These are phyloP conservation scores for Iris macrosiphon DNA, from an alignment of 106 monocot genomes.

Conservation along the genomic window DNA sequence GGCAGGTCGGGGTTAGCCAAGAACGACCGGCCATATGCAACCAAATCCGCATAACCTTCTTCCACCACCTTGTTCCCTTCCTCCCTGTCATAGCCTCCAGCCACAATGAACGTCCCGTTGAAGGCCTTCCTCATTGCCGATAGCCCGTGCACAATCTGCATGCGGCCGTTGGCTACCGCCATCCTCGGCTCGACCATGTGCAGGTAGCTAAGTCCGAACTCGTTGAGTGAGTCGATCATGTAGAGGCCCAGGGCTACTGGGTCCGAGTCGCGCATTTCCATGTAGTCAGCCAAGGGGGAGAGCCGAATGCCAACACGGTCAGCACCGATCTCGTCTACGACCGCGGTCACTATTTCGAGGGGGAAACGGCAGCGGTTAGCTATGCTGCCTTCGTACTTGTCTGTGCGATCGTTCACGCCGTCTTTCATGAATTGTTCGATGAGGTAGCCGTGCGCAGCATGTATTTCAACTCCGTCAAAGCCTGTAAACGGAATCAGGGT, in stretches of 20 bases:
- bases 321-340: conserved; percentile 13
- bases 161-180: conserved; percentile 6
- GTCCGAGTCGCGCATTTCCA: conserved; percentile 9
- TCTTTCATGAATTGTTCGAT: conserved; percentile 26
- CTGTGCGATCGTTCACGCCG: conserved; percentile 10
- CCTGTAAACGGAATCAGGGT: neutral
- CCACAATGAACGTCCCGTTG: conserved; percentile 21
- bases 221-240: conserved; percentile 15
- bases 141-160: conserved; percentile 12
- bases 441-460: conserved; percentile 15
- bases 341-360: conserved; percentile 10
- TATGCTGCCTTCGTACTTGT: conserved; percentile 14
- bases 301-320: conserved; percentile 14
- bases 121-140: conserved; percentile 19
- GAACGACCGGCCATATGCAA: conserved; percentile 42
- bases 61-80: conserved; percentile 24
- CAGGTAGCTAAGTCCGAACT: conserved; percentile 10
- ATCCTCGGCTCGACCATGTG: conserved; percentile 20
- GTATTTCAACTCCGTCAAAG: conserved; percentile 21
- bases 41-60: conserved; percentile 27
- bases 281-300: conserved; percentile 13
- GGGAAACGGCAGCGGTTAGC: conserved; percentile 18
- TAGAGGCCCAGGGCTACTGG: conserved; percentile 7
- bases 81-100: conserved; percentile 27
- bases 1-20: conserved; percentile 61